Evolutionary conservation across 2,329 filamentous ascomycete genomes (phyloP).

Genomic region (Monosporascus sp.): DNA sequence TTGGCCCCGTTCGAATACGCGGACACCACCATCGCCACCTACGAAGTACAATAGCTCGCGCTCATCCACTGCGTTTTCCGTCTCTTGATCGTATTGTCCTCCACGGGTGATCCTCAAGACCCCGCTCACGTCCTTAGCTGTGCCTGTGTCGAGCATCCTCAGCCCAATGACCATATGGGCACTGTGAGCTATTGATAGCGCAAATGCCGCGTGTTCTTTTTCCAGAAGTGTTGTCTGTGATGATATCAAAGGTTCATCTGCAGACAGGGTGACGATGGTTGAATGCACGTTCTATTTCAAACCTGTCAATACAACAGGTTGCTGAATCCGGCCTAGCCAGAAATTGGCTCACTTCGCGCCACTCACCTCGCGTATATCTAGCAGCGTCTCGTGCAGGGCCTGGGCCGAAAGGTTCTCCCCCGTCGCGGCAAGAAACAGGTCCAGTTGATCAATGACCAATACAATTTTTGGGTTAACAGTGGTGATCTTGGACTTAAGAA

Average conservation of each 20-base stretch:
- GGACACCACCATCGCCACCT: conserved; percentile 71
- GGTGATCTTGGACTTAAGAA: conserved; percentile 22
- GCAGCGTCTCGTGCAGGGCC: conserved; percentile 51
- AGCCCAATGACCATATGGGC: conserved; percentile 68
- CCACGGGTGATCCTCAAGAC: conserved; percentile 72
- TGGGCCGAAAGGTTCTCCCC: conserved; percentile 39
- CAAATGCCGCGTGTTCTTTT: conserved; percentile 64
- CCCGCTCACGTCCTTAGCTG: conserved; percentile 86
- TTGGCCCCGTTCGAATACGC: conserved; percentile 79
- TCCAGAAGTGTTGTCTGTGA: conserved; percentile 61
- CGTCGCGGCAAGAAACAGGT: conserved; percentile 58
- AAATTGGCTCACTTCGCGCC: not conserved
- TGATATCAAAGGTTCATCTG: conserved; percentile 67
- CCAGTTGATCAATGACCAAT: conserved; percentile 63
- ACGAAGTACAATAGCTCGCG: conserved; percentile 80
- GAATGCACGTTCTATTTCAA: conserved; percentile 54
- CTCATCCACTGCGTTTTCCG: conserved; percentile 39
- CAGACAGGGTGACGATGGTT: conserved; percentile 63
- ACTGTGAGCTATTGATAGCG: conserved; percentile 68
- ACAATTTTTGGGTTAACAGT: conserved; percentile 37
- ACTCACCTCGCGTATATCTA: conserved; percentile 59
- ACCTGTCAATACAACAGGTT: conserved; percentile 16
- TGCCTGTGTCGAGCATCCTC: conserved; percentile 76
- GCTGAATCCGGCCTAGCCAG: not conserved
- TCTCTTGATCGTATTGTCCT: conserved; percentile 22